These are phyloP conservation scores for Pharnaceum exiguum DNA, from an alignment of 148 eudicot genomes.

Conservation along the genomic window DNA sequence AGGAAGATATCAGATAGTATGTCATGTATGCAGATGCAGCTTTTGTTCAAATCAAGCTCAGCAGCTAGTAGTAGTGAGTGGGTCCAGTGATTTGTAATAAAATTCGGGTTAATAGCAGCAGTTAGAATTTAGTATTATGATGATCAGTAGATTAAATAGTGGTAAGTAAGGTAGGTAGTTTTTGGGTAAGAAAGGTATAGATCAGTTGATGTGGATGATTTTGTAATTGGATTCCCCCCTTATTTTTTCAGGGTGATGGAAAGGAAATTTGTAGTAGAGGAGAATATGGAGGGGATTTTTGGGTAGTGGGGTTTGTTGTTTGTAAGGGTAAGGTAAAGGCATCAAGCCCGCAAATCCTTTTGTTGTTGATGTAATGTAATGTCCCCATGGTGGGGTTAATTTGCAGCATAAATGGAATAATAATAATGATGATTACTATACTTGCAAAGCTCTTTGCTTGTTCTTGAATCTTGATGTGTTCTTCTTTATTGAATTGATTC, in stretches of 20 bases:
- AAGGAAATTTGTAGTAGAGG: conserved; percentile 5
- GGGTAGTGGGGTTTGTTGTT: conserved; percentile 6
- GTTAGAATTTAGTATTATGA: background rate
- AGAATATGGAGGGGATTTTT: conserved; percentile 1
- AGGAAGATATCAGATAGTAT: too few relatives aligned
- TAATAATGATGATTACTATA: background rate
- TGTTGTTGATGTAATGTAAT: conserved; percentile 9
- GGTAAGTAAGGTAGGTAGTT: background rate
- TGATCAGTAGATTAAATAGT: background rate
- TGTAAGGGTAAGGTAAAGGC: conserved; percentile 4
- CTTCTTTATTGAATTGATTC: too few relatives aligned
- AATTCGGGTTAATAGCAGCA: background rate
- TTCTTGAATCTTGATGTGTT: too few relatives aligned
- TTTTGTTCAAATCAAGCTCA: too few relatives aligned
- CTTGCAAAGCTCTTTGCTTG: too few relatives aligned
- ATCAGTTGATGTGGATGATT: conserved; percentile 17
- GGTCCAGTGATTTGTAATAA: conserved; percentile 18
- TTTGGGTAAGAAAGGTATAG: background rate
- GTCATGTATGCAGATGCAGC: too few relatives aligned
- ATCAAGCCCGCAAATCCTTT: conserved; percentile 3
- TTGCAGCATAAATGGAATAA: conserved; percentile 21
- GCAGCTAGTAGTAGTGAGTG: too few relatives aligned
- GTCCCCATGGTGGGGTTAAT: conserved; percentile 20
- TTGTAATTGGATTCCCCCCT: conserved; percentile 7
- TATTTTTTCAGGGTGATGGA: background rate